Percentiles rank a stretch among this genome's conserved stretches.
phyloP scores from a whole-genome alignment of 768 basidiomycete genomes.

The Macrolepiota dolichaula region DNA sequence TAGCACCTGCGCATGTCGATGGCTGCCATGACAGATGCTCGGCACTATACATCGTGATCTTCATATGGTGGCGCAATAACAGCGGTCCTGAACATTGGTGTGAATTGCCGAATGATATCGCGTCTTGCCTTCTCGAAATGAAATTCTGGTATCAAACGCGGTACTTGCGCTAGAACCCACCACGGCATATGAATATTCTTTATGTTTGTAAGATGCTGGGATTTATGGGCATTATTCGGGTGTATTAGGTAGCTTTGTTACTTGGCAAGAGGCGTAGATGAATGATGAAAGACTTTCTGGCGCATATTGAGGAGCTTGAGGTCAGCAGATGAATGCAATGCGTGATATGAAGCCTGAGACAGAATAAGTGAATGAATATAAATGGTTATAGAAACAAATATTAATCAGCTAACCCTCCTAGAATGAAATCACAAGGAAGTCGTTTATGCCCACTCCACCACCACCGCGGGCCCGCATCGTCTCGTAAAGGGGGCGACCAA shows the following conservation, averaged over 20 bases:
- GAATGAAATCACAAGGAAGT: conserved; percentile 2
- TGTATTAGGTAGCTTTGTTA: neutral
- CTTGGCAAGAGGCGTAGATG: conserved; percentile 1
- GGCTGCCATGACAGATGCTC: neutral
- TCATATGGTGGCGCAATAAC: neutral
- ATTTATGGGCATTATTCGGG: neutral
- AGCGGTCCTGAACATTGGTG: neutral
- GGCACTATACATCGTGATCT: neutral
- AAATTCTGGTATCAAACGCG: neutral
- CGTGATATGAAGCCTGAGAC: neutral
- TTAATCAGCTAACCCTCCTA: neutral
- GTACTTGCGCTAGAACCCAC: neutral
- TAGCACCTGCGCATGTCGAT: neutral
- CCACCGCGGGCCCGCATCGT: conserved; percentile 5
- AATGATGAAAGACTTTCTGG: neutral
- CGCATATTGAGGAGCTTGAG: neutral
- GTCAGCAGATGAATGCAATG: neutral
- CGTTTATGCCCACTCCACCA: conserved; percentile 1
- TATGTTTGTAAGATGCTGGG: neutral
- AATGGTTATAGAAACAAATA: neutral
- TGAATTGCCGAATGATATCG: neutral
- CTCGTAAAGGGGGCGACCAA: neutral
- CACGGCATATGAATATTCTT: neutral
- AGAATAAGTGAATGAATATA: neutral
- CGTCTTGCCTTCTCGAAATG: neutral